phyloP scores from a whole-genome alignment of 2,329 filamentous ascomycete genomes.

The Raffaelea deltoideospora region DNA sequence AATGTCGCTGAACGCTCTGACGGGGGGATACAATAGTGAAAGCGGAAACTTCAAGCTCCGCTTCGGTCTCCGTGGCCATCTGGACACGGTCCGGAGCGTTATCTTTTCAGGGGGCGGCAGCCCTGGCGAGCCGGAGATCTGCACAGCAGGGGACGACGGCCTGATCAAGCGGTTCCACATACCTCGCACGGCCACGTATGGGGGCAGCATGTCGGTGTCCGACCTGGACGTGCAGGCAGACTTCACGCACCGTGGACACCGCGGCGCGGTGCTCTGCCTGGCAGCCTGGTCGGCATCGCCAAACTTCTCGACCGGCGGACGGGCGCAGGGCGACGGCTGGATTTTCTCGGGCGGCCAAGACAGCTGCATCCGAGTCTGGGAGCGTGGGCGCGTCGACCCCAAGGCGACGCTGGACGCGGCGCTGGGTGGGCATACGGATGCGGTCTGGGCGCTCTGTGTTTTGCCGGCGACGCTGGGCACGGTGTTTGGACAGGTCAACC shows the following conservation, averaged over 20 bases:
- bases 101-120: slow-evolving; percentile 96
- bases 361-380: slow-evolving; percentile 86
- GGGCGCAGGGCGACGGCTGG: slow-evolving; percentile 87
- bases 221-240: slow-evolving; percentile 87
- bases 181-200: slow-evolving; percentile 50
- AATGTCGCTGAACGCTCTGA: slow-evolving; percentile 30
- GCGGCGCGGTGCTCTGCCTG: slow-evolving; percentile 75
- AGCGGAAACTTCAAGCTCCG: slow-evolving; percentile 75
- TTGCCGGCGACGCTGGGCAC: slow-evolving; percentile 68
- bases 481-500: slow-evolving; percentile 61
- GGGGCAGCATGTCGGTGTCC: slow-evolving; percentile 30
- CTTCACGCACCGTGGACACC: slow-evolving; percentile 89
- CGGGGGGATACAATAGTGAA: slow-evolving; percentile 52
- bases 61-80: slow-evolving; percentile 80
- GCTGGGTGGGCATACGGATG: slow-evolving; percentile 85
- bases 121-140: slow-evolving; percentile 90
- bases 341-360: slow-evolving; percentile 97
- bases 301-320: slow-evolving; percentile 77
- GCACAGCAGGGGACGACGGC: slow-evolving; percentile 88
- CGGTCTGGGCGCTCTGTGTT: slow-evolving; percentile 90
- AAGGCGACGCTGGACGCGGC: slow-evolving; percentile 89
- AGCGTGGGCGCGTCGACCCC: slow-evolving; percentile 82
- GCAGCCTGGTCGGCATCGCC: slow-evolving; percentile 77
- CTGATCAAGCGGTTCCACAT: slow-evolving; percentile 96
- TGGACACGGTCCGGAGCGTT: slow-evolving; percentile 85